Conservation (phyloP, 2,329 filamentous ascomycete genomes). For the Aspergillus latus region DNA sequence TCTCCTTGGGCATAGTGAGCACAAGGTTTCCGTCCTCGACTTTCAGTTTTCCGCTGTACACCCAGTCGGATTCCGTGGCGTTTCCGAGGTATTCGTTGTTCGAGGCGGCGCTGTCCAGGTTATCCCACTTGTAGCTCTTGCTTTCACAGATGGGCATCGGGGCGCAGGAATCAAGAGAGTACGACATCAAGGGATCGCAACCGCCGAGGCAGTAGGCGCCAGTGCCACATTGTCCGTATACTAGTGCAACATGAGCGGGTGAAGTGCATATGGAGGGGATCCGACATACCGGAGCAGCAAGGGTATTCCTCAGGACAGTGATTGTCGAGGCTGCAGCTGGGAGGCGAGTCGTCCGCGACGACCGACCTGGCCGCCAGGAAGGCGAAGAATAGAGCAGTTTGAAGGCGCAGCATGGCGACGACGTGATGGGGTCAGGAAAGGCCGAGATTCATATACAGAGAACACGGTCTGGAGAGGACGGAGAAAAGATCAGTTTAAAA, state of each 20-base stretch:
- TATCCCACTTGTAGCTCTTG: conserved; percentile 70
- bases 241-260: conserved; percentile 46
- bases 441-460: conserved; percentile 23
- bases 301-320: conserved; percentile 71
- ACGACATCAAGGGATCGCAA: conserved; percentile 85
- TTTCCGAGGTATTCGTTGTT: conserved; percentile 88
- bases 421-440: conserved; percentile 17
- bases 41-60: conserved; percentile 75
- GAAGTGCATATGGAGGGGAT: neutral
- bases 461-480: conserved; percentile 12
- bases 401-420: conserved; percentile 38
- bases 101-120: conserved; percentile 66
- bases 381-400: conserved; percentile 34
- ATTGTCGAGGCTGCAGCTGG: conserved; percentile 45
- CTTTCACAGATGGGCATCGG: conserved; percentile 79
- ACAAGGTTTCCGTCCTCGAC: conserved; percentile 64
- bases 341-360: conserved; percentile 25
- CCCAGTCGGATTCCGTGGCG: conserved; percentile 77
- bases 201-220: conserved; percentile 95
- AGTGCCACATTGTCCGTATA: conserved; percentile 89
- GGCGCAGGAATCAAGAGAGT: conserved; percentile 78
- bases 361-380: conserved; percentile 35
- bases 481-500: conserved; percentile 11
- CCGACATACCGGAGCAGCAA: conserved; percentile 72
- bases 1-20: conserved; percentile 84